These are phyloP conservation scores for Candolleomyces aberdarensis DNA, from an alignment of 768 basidiomycete species.

Conservation along the genomic window DNA sequence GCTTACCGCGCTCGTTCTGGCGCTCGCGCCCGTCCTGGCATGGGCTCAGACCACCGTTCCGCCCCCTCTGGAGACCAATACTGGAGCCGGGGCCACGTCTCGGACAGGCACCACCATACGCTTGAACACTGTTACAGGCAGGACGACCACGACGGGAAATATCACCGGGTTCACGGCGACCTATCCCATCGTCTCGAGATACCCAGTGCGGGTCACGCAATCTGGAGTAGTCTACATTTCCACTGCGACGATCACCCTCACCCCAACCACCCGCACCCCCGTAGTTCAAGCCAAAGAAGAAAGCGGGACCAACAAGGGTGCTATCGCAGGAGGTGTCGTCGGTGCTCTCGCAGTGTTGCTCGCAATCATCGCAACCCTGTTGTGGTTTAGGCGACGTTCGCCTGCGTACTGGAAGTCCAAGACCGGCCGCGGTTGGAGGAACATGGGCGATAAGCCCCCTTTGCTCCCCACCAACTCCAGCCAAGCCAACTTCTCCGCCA, in stretches of 20 bases:
- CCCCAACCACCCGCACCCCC: neutral
- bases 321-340: conserved; percentile 26
- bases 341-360: conserved; percentile 19
- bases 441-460: neutral
- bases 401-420: conserved; percentile 9
- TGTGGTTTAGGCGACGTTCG: conserved; percentile 21
- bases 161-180: conserved; percentile 2
- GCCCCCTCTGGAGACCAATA: neutral
- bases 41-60: neutral
- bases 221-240: conserved; percentile 9
- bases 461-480: neutral
- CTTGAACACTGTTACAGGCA: neutral
- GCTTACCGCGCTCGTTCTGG: neutral
- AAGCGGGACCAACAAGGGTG: conserved; percentile 19
- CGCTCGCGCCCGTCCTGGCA: neutral
- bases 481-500: neutral
- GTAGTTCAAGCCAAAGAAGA: neutral
- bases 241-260: conserved; percentile 7
- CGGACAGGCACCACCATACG: neutral
- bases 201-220: conserved; percentile 3
- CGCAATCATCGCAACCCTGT: conserved; percentile 15
- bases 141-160: neutral
- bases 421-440: conserved; percentile 4
- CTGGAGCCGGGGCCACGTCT: neutral
- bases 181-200: conserved; percentile 5